phyloP scores from a whole-genome alignment of 2,329 filamentous ascomycete species.

The Diatrype stigma region DNA sequence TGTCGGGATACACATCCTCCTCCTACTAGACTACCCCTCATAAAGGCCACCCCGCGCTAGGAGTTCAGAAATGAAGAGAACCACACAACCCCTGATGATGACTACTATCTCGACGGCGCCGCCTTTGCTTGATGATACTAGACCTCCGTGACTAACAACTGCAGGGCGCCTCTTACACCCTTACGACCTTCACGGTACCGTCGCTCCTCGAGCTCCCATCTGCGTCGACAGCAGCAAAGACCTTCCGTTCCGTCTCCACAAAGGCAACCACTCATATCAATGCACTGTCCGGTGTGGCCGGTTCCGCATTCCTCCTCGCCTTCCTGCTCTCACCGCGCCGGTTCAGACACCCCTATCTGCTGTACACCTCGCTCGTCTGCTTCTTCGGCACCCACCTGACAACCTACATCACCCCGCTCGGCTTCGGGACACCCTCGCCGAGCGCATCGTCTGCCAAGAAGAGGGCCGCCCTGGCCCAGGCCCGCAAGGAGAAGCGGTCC shows the following conservation, averaged over 20 bases:
- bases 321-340: slow-evolving; percentile 71
- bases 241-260: slow-evolving; percentile 63
- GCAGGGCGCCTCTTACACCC: slow-evolving; percentile 84
- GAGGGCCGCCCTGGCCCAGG: slow-evolving; percentile 26
- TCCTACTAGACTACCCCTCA: slow-evolving; percentile 15
- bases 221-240: slow-evolving; percentile 64
- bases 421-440: slow-evolving; percentile 28
- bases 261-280: slow-evolving; percentile 63
- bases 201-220: slow-evolving; percentile 77
- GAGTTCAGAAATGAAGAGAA: too few species aligned
- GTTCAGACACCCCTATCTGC: slow-evolving; percentile 79
- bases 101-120: neutral
- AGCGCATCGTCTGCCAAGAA: slow-evolving; percentile 23
- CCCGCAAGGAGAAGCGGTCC: slow-evolving; percentile 25
- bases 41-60: slow-evolving; percentile 17
- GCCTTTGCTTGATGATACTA: neutral
- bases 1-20: neutral
- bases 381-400: slow-evolving; percentile 56
- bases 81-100: neutral
- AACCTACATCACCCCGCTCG: slow-evolving; percentile 43
- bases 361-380: slow-evolving; percentile 75
- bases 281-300: slow-evolving; percentile 64
- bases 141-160: neutral
- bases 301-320: slow-evolving; percentile 69
- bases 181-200: slow-evolving; percentile 73